Evolutionary conservation across 139 green algal genomes (phyloP).

Genomic region (Klebsormidium nitens): DNA sequence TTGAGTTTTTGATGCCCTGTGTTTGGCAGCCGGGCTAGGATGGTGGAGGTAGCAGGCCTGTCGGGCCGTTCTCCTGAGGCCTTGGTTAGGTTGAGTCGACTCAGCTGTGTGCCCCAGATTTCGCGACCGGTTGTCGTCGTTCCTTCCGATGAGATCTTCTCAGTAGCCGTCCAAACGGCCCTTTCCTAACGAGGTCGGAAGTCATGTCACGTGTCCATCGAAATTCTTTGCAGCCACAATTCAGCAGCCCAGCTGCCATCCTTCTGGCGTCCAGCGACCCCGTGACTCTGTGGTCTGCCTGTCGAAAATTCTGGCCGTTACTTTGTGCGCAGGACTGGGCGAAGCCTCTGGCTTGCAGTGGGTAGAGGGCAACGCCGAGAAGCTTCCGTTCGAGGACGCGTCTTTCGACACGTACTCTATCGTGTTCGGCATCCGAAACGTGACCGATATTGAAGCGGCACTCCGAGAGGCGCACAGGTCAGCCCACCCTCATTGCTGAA

Average conservation of each 20-base stretch:
- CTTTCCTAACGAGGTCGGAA: too few relatives aligned
- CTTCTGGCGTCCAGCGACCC: too few relatives aligned
- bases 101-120: not conserved
- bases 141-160: not conserved
- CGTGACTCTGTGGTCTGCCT: too few relatives aligned
- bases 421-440: constrained; percentile 96
- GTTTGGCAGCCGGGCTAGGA: too few relatives aligned
- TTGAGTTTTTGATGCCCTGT: not conserved
- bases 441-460: constrained; percentile 71
- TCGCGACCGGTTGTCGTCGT: not conserved
- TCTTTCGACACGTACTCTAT: constrained; percentile 92
- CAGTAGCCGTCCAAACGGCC: not conserved
- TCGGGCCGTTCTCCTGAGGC: not conserved
- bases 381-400: constrained; percentile 65
- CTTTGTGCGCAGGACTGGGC: constrained; percentile 9
- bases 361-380: constrained; percentile 82
- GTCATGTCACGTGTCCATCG: too few relatives aligned
- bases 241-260: too few relatives aligned
- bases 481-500: too few relatives aligned
- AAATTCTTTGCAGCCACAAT: too few relatives aligned
- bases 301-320: too few relatives aligned
- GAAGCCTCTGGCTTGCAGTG: constrained; percentile 54
- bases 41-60: too few relatives aligned
- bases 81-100: not conserved
- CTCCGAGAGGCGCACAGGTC: constrained; percentile 71